Base-by-base conservation (phyloP, 2,329 filamentous ascomycete species). In the Arthrobotrys megalospora region DNA sequence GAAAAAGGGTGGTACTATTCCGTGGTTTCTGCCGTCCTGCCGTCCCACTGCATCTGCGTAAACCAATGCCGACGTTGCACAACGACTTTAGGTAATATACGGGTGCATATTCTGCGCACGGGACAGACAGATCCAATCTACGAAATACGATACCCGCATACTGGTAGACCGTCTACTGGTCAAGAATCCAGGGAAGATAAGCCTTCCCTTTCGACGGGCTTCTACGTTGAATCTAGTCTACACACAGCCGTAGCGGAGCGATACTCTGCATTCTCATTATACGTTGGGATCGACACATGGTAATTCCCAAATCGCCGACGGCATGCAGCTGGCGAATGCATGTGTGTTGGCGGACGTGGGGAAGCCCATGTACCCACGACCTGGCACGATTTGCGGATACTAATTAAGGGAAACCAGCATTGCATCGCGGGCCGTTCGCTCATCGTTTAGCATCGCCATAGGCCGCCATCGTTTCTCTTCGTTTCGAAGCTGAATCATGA, bases 341-440 rank as follows among this genome's bases (percentile, higher is more conserved):
- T 70, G 62, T 72, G 75, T 62, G 75, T 72, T 78, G 75, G 75
- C 75, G 67, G 75, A 50, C 75, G 75, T 78, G 75, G 75, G 75
- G 67, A 72, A 38, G 21, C 50, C 52, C 55, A 48, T 47, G 19
- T 34, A 41, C 52, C 21, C 41, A 62, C 36, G 34, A 47, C 45
- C 36, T 43, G 19, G 19, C 55, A 41, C 50, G 38, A 69, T 60
- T 45, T 36, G 32, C 43, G 32, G 69, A 58, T 68, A 41, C 65
- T 76, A 53, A 77, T 70, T 66, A 70, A 64, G 71, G 53, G 72
- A 52, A 70, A 41, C 55, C 48, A 52, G 34, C 36, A 48, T 50
- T 52, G 52, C 47, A 48, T 50, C 48, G 24, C 53, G 65, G 58
- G 47, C 28, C 60, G 58, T 21, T 60, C 55, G 55, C 55, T 63